Evolutionary conservation across 2,329 filamentous ascomycete genomes (phyloP).

Genomic region (Fusarium zealandicum): DNA sequence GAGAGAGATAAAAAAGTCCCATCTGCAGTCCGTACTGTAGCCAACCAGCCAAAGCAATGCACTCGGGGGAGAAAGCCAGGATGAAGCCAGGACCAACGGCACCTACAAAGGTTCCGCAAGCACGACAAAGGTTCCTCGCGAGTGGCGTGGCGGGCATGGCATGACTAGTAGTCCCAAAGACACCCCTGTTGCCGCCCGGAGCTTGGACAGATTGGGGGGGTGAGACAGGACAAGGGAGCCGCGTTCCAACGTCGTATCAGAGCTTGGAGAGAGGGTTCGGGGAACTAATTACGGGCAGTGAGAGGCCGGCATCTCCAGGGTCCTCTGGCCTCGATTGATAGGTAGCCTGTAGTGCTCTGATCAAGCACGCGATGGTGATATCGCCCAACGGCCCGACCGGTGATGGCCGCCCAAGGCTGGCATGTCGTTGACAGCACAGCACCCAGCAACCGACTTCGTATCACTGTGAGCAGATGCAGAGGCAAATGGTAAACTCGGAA

Average conservation of each 20-base stretch:
- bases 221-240: background rate
- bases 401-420: background rate
- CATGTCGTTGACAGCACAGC: background rate
- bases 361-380: background rate
- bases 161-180: conserved; percentile 1
- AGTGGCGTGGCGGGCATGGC: background rate
- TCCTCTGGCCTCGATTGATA: too few species aligned
- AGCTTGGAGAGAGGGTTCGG: background rate
- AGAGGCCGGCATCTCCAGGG: too few species aligned
- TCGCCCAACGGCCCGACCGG: background rate
- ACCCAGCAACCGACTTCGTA: background rate
- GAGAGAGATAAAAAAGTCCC: conserved; percentile 30
- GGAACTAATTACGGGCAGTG: too few species aligned
- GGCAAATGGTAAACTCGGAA: too few species aligned
- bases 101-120: conserved; percentile 31
- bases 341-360: too few species aligned
- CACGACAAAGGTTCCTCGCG: conserved; percentile 32
- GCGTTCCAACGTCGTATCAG: conserved; percentile 1
- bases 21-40: conserved; percentile 5
- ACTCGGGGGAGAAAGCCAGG: too few species aligned
- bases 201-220: background rate
- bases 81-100: background rate
- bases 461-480: background rate
- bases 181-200: conserved; percentile 7
- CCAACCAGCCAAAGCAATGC: background rate